Evolutionary conservation across 148 eudicot species (phyloP).

Genomic region (Chenopodium quinoa): DNA sequence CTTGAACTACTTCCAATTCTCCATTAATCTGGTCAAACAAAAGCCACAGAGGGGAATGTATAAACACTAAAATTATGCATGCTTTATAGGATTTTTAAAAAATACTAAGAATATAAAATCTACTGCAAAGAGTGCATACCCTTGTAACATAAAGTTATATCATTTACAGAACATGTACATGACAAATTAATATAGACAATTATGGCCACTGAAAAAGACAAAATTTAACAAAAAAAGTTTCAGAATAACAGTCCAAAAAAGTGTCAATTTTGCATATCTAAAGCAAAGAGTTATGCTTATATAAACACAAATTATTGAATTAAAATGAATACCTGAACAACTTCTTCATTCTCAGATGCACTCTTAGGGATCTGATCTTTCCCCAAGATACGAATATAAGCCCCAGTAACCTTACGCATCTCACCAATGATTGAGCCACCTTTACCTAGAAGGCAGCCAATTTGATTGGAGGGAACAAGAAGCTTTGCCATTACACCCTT

Average conservation of each 20-base stretch:
- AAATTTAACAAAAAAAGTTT: background rate
- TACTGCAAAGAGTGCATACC: background rate
- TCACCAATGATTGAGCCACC: slow-evolving; percentile 87
- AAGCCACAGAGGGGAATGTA: background rate
- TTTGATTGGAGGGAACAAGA: slow-evolving; percentile 81
- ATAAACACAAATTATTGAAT: background rate
- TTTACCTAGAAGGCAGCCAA: slow-evolving; percentile 95
- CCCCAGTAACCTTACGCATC: slow-evolving; percentile 90
- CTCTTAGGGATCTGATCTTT: slow-evolving; percentile 75
- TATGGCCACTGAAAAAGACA: background rate
- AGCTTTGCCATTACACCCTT: slow-evolving; percentile 57
- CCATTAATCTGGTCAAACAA: slow-evolving; percentile 66
- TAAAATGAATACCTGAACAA: slow-evolving; percentile 62
- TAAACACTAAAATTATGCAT: background rate
- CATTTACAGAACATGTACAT: background rate
- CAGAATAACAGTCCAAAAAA: background rate
- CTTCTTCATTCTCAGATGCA: slow-evolving; percentile 81
- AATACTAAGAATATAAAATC: too few species aligned
- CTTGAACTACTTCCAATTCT: slow-evolving; percentile 70
- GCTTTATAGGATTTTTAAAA: background rate
- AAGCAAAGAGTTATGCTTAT: background rate
- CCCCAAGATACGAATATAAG: slow-evolving; percentile 75
- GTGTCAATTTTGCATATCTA: background rate
- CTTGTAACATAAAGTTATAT: too few species aligned
- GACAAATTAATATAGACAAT: background rate